phyloP scores from a whole-genome alignment of 768 basidiomycete species.

The Suillus hirtellus region DNA sequence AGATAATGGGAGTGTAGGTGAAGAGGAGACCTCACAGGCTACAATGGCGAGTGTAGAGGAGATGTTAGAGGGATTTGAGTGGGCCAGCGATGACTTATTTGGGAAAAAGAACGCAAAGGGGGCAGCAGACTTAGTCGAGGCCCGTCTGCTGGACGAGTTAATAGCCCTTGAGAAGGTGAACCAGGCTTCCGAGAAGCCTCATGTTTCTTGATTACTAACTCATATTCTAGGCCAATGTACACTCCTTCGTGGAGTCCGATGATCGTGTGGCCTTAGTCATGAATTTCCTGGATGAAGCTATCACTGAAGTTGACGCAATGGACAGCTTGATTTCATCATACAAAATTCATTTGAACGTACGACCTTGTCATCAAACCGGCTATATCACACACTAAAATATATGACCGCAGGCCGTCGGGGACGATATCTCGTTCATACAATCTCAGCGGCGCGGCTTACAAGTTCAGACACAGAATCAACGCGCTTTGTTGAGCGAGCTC shows the following conservation, averaged over 20 bases:
- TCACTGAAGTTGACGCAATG: conserved; percentile 87
- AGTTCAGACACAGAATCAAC: conserved; percentile 96
- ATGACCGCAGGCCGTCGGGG: conserved; percentile 74
- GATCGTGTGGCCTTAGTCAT: conserved; percentile 85
- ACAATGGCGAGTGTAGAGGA: conserved; percentile 94
- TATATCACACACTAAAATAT: conserved; percentile 15
- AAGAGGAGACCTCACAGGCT: conserved; percentile 75
- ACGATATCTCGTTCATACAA: conserved; percentile 95
- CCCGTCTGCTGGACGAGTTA: conserved; percentile 83
- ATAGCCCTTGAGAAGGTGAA: conserved; percentile 90
- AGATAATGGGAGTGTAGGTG: conserved; percentile 54
- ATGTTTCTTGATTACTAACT: conserved; percentile 9
- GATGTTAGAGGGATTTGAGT: conserved; percentile 98
- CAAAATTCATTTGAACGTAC: conserved; percentile 93
- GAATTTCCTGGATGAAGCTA: conserved; percentile 85
- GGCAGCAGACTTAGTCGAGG: conserved; percentile 90
- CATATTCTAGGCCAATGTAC: conserved; percentile 80
- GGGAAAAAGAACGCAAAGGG: conserved; percentile 64
- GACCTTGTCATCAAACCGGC: conserved; percentile 27
- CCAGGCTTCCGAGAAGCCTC: neutral
- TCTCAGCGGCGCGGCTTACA: conserved; percentile 95
- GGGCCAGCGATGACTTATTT: conserved; percentile 82
- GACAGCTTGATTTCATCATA: conserved; percentile 89
- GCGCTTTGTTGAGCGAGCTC: conserved; percentile 78
- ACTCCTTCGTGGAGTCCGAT: conserved; percentile 96